Conservation (phyloP, 306 rosid genomes). For the Begonia loranthoides region DNA sequence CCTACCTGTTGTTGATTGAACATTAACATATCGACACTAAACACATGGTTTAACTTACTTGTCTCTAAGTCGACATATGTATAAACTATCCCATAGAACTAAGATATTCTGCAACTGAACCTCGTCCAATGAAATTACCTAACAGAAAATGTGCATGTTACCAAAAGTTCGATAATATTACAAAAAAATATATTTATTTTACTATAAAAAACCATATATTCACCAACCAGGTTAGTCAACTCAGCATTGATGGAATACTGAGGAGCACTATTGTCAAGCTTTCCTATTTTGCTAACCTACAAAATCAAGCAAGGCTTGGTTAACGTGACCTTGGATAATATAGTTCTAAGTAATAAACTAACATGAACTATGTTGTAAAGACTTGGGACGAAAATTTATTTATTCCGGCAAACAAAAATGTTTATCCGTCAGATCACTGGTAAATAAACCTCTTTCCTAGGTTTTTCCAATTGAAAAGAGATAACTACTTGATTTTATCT, state of each 20-base stretch:
- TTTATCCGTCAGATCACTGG: too few species aligned
- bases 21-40: too few species aligned
- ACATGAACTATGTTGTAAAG: too few species aligned
- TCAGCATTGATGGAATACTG: constrained; percentile 72
- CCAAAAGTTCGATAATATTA: background rate
- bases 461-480: too few species aligned
- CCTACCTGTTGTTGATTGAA: too few species aligned
- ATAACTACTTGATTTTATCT: too few species aligned
- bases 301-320: constrained; percentile 10
- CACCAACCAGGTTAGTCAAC: constrained; percentile 64
- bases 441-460: too few species aligned
- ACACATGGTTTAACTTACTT: constrained; percentile 37
- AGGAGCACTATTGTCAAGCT: constrained; percentile 43
- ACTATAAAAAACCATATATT: background rate
- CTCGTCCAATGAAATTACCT: constrained; percentile 67
- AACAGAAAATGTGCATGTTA: constrained; percentile 14
- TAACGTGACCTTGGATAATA: too few species aligned
- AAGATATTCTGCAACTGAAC: constrained; percentile 67
- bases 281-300: constrained; percentile 73
- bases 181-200: too few species aligned
- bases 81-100: constrained; percentile 56
- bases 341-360: too few species aligned
- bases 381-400: too few species aligned
- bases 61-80: constrained; percentile 57
- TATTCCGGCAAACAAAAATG: too few species aligned